A percentile compares a stretch with the other conserved stretches of the same genome.
These are phyloP conservation scores for Diaporthe eres DNA, from an alignment of 2,329 filamentous ascomycete genomes.

Conservation along the genomic window DNA sequence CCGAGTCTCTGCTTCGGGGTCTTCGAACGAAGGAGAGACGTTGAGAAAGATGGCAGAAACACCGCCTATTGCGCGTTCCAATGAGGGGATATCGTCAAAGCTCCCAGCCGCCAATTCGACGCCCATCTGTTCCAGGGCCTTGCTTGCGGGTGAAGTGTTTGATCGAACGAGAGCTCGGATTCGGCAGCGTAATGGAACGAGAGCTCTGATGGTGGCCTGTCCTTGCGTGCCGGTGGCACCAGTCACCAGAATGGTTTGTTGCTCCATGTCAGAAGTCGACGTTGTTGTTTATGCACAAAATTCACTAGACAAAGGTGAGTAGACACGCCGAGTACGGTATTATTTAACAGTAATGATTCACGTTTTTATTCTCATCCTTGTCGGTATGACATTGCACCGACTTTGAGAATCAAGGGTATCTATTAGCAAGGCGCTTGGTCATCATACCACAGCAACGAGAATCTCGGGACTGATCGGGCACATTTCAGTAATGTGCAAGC, in stretches of 20 bases:
- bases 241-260: neutral
- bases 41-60: neutral
- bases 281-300: neutral
- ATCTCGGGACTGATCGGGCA: neutral
- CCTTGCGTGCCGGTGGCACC: neutral
- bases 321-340: neutral
- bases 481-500: too few relatives aligned
- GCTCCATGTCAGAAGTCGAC: neutral
- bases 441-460: neutral
- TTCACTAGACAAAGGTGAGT: neutral
- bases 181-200: rapidly evolving
- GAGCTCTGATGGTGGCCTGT: neutral
- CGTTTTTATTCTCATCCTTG: neutral
- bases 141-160: neutral
- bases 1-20: neutral
- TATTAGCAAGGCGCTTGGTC: neutral
- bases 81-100: neutral
- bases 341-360: neutral
- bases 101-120: neutral
- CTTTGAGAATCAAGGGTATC: neutral
- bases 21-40: neutral
- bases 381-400: neutral
- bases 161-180: neutral
- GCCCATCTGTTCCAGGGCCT: neutral
- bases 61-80: neutral